Evolutionary conservation across 2,329 filamentous ascomycete genomes (phyloP).

Genomic region (Aspergillus fischeri): DNA sequence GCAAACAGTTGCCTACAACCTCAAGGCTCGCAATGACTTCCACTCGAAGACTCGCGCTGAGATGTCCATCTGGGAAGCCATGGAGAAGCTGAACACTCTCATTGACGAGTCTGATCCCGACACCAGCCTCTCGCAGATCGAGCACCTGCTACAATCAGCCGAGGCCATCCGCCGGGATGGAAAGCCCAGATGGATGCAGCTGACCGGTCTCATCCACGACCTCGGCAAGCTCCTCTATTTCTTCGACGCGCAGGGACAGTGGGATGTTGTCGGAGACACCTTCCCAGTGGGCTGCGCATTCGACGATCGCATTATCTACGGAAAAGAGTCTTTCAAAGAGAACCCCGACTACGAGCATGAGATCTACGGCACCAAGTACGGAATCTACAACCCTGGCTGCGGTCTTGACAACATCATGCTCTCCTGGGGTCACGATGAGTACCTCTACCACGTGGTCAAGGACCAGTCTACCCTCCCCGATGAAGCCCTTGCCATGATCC

Average conservation of each 20-base stretch:
- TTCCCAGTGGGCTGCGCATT: conserved; percentile 46
- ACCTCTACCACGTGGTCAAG: conserved; percentile 73
- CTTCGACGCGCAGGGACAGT: conserved; percentile 77
- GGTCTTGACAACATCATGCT: conserved; percentile 86
- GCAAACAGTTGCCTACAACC: conserved; percentile 65
- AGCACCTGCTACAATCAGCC: conserved; percentile 82
- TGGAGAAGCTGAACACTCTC: conserved; percentile 86
- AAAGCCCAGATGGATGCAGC: conserved; percentile 47
- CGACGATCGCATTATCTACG: conserved; percentile 74
- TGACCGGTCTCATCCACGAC: conserved; percentile 46
- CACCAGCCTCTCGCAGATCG: conserved; percentile 80
- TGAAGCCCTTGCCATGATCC: conserved; percentile 86
- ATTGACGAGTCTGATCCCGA: conserved; percentile 91
- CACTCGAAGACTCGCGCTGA: conserved; percentile 63
- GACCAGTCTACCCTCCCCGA: conserved; percentile 73
- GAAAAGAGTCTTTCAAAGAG: conserved; percentile 64
- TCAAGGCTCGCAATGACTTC: conserved; percentile 71
- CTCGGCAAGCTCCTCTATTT: conserved; percentile 46
- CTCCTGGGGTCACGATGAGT: conserved; percentile 65
- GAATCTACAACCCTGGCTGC: conserved; percentile 75
- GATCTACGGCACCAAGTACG: conserved; percentile 70
- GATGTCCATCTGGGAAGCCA: conserved; percentile 87
- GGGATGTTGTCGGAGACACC: conserved; percentile 77
- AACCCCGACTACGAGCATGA: conserved; percentile 72
- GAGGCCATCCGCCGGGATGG: conserved; percentile 81